Evolutionary conservation across 1,284 basidiomycete genomes (phyloP).

Genomic region (Pterulicium gracile): DNA sequence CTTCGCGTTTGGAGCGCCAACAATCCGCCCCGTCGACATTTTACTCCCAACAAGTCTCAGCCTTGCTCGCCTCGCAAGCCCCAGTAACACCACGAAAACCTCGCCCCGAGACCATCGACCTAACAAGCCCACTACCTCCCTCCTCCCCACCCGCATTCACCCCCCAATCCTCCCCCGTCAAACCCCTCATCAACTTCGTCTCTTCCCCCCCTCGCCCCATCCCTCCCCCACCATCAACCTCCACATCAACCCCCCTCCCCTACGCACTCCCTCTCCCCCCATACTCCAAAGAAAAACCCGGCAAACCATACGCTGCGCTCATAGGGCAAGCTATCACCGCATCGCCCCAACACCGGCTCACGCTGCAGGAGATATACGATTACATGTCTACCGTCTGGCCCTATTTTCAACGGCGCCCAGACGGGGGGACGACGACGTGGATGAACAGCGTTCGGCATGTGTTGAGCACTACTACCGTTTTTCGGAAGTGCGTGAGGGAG

Average conservation of each 20-base stretch:
- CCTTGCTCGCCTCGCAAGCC: slow-evolving; percentile 13
- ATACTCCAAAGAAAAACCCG: slow-evolving; percentile 68
- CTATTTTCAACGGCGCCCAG: slow-evolving; percentile 64
- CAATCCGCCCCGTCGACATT: neutral
- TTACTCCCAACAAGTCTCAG: neutral
- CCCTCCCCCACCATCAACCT: slow-evolving; percentile 45
- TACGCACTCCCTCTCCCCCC: slow-evolving; percentile 77
- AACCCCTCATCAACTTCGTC: slow-evolving; percentile 50
- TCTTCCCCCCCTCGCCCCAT: slow-evolving; percentile 66
- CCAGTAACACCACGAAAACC: slow-evolving; percentile 32
- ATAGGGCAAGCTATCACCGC: slow-evolving; percentile 92
- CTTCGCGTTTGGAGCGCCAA: neutral
- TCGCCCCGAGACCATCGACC: slow-evolving; percentile 17
- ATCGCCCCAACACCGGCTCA: slow-evolving; percentile 75
- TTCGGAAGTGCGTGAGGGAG: slow-evolving; percentile 60
- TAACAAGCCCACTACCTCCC: slow-evolving; percentile 29
- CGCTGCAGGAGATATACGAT: slow-evolving; percentile 91
- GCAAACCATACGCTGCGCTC: slow-evolving; percentile 86
- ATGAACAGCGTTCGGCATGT: slow-evolving; percentile 88
- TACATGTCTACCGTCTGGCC: slow-evolving; percentile 94
- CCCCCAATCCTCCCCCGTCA: slow-evolving; percentile 46
- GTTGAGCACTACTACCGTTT: slow-evolving; percentile 72
- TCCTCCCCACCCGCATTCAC: slow-evolving; percentile 44
- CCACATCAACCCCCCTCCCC: slow-evolving; percentile 53
- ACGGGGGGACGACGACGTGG: slow-evolving; percentile 80